phyloP scores from a whole-genome alignment of 2,329 filamentous ascomycete genomes.

The Scedosporium aurantiacum region DNA sequence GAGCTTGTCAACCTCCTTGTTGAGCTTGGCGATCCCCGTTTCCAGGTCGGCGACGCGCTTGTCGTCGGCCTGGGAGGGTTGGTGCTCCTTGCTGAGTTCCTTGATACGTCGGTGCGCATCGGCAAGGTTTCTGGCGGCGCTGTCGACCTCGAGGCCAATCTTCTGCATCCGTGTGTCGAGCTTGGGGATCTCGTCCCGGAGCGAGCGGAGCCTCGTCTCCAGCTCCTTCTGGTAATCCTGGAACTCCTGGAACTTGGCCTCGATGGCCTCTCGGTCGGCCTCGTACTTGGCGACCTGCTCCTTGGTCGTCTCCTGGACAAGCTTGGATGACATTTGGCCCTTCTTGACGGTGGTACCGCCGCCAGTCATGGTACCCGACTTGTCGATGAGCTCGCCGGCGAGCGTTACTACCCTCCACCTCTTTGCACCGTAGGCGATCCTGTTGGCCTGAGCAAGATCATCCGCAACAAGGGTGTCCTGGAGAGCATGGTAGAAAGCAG shows the following conservation, averaged over 20 bases:
- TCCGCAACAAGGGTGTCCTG: conserved; percentile 90
- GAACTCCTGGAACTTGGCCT: conserved; percentile 72
- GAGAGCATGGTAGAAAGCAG: conserved; percentile 91
- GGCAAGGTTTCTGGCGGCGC: conserved; percentile 68
- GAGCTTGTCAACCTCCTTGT: conserved; percentile 69
- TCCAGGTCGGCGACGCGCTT: conserved; percentile 60
- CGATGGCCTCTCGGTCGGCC: conserved; percentile 71
- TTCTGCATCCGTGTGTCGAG: conserved; percentile 90
- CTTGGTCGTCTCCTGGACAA: conserved; percentile 74
- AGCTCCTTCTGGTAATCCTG: conserved; percentile 75
- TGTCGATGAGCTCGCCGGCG: conserved; percentile 91
- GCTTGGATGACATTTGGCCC: conserved; percentile 93
- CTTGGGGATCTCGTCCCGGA: conserved; percentile 69
- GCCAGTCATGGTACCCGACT: conserved; percentile 97
- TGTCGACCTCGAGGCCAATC: conserved; percentile 77
- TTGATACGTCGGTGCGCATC: conserved; percentile 78
- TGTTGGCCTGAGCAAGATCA: conserved; percentile 89
- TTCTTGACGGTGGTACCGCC: conserved; percentile 84
- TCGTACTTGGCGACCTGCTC: conserved; percentile 86
- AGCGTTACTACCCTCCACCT: conserved; percentile 95
- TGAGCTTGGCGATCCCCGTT: conserved; percentile 64
- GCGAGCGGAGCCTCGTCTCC: conserved; percentile 59
- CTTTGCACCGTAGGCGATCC: conserved; percentile 88
- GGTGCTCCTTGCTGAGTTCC: conserved; percentile 71
- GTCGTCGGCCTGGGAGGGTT: conserved; percentile 71